phyloP scores from a whole-genome alignment of 208 protist genomes.

The Leishmania lainsoni region DNA sequence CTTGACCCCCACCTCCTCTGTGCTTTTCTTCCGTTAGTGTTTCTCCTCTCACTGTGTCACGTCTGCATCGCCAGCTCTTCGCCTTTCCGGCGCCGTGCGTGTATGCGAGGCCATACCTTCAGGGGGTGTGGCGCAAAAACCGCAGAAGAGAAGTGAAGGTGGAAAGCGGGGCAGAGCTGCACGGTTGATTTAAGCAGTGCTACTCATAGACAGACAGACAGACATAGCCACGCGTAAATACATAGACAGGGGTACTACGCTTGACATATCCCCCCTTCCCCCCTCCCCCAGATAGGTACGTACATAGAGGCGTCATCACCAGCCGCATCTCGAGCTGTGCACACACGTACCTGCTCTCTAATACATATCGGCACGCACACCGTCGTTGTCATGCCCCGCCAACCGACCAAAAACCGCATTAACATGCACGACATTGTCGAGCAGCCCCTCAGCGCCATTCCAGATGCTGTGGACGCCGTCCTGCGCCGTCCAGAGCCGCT shows the following conservation, averaged over 20 bases:
- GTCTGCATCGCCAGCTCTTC: not conserved
- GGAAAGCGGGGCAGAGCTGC: not conserved
- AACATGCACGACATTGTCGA: conserved; percentile 92
- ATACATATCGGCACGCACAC: not conserved
- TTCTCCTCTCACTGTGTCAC: not conserved
- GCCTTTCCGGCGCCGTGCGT: not conserved
- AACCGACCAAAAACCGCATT: conserved; percentile 82
- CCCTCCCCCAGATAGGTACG: too few species aligned
- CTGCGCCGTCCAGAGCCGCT: conserved; percentile 77
- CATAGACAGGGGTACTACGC: not conserved
- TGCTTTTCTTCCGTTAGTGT: not conserved
- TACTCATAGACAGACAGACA: not conserved
- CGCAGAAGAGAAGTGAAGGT: not conserved
- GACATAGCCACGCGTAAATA: not conserved
- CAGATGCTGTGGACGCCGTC: conserved; percentile 80
- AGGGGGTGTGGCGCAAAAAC: not conserved
- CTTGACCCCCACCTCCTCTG: not conserved
- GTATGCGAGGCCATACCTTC: not conserved
- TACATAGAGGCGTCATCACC: not conserved
- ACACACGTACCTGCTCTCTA: not conserved
- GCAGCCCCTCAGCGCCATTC: conserved; percentile 73
- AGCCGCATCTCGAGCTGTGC: not conserved
- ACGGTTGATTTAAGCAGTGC: not conserved
- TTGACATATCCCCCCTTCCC: not conserved
- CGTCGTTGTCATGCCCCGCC: conserved; percentile 49